Conservation (phyloP, 2,329 filamentous ascomycete genomes). For the Xylariomycetidae sp. region DNA sequence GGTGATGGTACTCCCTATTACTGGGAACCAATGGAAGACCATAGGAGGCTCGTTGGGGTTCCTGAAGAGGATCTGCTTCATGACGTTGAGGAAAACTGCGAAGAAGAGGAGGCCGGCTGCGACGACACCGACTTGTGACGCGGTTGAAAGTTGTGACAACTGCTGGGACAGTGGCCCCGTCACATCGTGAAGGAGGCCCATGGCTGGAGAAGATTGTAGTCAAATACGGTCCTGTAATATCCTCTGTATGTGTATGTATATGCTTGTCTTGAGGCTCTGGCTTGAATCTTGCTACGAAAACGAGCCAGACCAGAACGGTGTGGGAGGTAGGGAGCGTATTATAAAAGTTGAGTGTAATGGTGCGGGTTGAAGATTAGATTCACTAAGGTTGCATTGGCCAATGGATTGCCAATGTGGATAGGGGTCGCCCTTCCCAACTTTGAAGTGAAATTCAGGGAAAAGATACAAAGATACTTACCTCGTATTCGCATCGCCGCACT, state of each 20-base stretch:
- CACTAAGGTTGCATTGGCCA: no score
- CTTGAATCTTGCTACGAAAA: no score
- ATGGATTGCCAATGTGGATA: no score
- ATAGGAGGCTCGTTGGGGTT: slow-evolving; percentile 77
- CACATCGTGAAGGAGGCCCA: slow-evolving; percentile 54
- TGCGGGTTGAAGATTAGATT: no score
- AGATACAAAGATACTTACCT: no score
- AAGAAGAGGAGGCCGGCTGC: slow-evolving; percentile 42
- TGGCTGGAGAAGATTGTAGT: no score
- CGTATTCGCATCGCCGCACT: no score
- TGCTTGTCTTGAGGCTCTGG: slow-evolving; percentile 1
- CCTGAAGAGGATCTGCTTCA: slow-evolving; percentile 73
- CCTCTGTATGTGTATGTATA: neutral
- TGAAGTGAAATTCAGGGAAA: no score
- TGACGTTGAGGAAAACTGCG: slow-evolving; percentile 71
- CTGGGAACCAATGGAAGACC: slow-evolving; percentile 76
- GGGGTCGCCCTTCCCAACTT: no score
- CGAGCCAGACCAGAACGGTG: no score
- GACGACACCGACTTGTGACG: slow-evolving; percentile 42
- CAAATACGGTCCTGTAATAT: slow-evolving; percentile 1
- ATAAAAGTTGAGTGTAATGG: no score
- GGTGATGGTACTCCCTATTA: slow-evolving; percentile 84
- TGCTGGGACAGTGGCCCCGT: slow-evolving; percentile 46
- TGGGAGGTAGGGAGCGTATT: no score
- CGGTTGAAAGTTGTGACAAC: slow-evolving; percentile 43